Conservation (phyloP, 371 early-diverging fungal species). For the Mucor plumbeus region DNA sequence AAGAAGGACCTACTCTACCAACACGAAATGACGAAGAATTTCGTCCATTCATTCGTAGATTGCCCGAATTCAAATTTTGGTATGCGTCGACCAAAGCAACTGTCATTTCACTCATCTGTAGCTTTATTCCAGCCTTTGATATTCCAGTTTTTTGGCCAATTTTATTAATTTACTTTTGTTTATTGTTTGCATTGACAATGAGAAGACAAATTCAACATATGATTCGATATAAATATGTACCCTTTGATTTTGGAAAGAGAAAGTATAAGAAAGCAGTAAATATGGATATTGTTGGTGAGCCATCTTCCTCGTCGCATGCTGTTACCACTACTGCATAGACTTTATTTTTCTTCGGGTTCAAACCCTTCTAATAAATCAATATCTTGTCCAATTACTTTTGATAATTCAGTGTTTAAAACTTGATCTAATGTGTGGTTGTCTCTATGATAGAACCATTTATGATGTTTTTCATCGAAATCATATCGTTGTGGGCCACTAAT, state of each 20-base stretch:
- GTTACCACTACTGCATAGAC: not conserved
- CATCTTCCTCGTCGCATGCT: not conserved
- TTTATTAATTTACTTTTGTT: constrained; percentile 2
- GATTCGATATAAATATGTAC: constrained; percentile 1
- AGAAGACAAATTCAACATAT: constrained; percentile 5
- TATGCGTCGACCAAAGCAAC: constrained; percentile 9
- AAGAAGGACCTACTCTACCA: not conserved
- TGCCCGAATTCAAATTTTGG: constrained; percentile 3
- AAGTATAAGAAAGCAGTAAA: not conserved
- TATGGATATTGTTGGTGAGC: not conserved
- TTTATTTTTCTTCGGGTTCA: constrained; percentile 23
- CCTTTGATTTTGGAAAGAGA: constrained; percentile 1
- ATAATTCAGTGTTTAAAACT: constrained; percentile 72
- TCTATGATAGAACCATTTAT: constrained; percentile 79
- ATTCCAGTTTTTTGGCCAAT: not conserved
- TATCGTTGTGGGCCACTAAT: constrained; percentile 92
- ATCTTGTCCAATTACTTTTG: constrained; percentile 38
- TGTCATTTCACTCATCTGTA: not conserved
- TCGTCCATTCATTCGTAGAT: not conserved
- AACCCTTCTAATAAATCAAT: constrained; percentile 42
- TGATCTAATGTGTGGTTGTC: constrained; percentile 70
- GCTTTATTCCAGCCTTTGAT: constrained; percentile 3
- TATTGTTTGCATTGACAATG: constrained; percentile 8
- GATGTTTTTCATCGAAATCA: constrained; percentile 65
- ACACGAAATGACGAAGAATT: constrained; percentile 7